Percentiles rank a stretch among this genome's conserved stretches.
phyloP scores from a whole-genome alignment of 148 eudicot species.

The Nepenthes gracilis region DNA sequence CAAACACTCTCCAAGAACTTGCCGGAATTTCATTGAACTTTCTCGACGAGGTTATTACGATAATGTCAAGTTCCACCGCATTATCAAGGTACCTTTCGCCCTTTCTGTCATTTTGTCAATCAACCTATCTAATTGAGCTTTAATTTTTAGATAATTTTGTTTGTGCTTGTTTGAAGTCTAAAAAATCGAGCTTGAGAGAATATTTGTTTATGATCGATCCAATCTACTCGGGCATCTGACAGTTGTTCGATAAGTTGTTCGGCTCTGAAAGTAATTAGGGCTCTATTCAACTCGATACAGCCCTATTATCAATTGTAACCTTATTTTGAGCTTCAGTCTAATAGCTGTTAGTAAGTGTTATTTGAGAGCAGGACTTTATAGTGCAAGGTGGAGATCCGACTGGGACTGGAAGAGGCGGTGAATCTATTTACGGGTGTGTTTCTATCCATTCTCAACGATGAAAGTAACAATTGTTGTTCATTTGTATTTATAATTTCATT shows the following conservation, averaged over 20 bases:
- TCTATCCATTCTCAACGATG: not conserved
- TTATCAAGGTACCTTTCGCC: constrained; percentile 42
- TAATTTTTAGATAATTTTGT: not conserved
- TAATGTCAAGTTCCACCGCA: constrained; percentile 77
- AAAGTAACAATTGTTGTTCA: not conserved
- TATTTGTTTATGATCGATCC: too few relatives aligned
- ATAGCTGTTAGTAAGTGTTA: not conserved
- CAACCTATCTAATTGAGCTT: too few relatives aligned
- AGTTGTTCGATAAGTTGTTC: too few relatives aligned
- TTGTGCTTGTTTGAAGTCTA: not conserved
- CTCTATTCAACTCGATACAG: too few relatives aligned
- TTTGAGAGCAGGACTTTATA: constrained; percentile 60
- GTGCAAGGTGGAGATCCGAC: constrained; percentile 99
- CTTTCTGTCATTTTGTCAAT: not conserved
- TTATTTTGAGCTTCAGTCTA: not conserved
- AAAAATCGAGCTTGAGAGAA: too few relatives aligned
- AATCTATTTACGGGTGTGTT: constrained; percentile 78
- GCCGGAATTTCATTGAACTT: constrained; percentile 84
- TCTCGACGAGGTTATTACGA: constrained; percentile 81
- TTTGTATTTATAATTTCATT: not conserved
- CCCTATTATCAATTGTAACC: too few relatives aligned
- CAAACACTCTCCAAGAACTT: constrained; percentile 87
- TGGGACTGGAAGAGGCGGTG: constrained; percentile 93
- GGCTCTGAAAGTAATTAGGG: too few relatives aligned
- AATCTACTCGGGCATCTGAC: too few relatives aligned